These are phyloP conservation scores for Phytophthora colocasiae DNA, from an alignment of 352 stramenopile species.

Conservation along the genomic window DNA sequence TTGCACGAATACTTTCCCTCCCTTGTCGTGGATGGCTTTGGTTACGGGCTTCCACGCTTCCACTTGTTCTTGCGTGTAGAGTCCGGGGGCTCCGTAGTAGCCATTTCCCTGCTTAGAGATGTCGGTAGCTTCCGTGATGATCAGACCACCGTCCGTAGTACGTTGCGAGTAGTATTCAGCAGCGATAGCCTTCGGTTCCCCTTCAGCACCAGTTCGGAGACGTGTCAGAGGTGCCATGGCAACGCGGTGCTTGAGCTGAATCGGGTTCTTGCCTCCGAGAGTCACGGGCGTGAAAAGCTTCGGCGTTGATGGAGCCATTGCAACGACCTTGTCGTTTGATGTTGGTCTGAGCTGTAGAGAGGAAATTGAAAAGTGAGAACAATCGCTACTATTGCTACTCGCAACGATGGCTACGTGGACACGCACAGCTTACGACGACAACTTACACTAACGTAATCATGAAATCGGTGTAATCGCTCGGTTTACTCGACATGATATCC, in stretches of 20 bases:
- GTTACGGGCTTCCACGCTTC: constrained; percentile 57
- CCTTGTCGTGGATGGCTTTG: constrained; percentile 73
- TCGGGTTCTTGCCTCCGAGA: constrained; percentile 52
- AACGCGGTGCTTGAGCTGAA: constrained; percentile 34
- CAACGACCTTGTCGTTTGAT: background rate
- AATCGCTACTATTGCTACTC: too few species aligned
- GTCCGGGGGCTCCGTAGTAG: constrained; percentile 45
- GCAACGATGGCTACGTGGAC: background rate
- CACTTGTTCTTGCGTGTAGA: constrained; percentile 57
- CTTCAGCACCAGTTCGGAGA: constrained; percentile 37
- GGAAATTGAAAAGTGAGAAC: constrained; percentile 11
- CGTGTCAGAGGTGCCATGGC: constrained; percentile 66
- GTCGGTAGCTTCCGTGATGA: constrained; percentile 62
- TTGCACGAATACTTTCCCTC: constrained; percentile 74
- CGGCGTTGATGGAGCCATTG: constrained; percentile 14
- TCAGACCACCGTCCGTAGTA: constrained; percentile 51
- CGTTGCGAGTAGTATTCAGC: constrained; percentile 63
- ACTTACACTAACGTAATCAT: too few species aligned
- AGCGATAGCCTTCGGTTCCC: constrained; percentile 39
- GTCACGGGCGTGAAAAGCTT: constrained; percentile 61
- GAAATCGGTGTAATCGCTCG: constrained; percentile 9
- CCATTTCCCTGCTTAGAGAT: constrained; percentile 42
- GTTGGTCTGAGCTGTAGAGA: background rate
- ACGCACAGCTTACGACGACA: too few species aligned
- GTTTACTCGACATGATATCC: background rate